Evolutionary conservation across 352 stramenopile genomes (phyloP), one percentile per base, ranked within the genome.

Genomic region (Phytophthora megakarya): DNA sequence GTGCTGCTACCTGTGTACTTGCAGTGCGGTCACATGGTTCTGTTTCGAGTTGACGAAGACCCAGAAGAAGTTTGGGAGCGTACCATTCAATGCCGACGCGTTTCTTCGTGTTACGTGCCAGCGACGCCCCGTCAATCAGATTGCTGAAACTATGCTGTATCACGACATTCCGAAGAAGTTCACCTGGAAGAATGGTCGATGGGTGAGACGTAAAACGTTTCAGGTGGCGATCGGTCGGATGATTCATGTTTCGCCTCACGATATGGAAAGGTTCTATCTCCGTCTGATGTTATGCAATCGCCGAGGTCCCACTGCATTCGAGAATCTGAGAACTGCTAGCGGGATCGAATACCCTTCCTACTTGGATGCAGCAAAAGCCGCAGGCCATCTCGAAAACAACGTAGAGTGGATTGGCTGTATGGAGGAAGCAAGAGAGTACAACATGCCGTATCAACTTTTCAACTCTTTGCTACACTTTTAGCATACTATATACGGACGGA

Each of bases 191-290:
- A 21, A 51, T 0, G 56, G 54, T 30, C 15, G 32, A 3, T 75
- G 65, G 54, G 19, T 61, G 0, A 23, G 23, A 5, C 62, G 61
- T 47, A 68, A 49, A 15, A 26, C 25, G 3, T 33, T 30, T 18
- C 23, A 26, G n/a, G n/a, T 3, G 8, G 51, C 52, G 21, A 48
- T 74, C 28, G 53, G 67, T 6, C 26, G 64, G 0, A 53, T 76
- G 26, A 45, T 70, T 12, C 55, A 58, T 25, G 50, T 37, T 38
- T 61, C 64, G 4, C 54, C 64, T 0, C n/a, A 23, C 2, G 28
- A 75, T 53, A 11, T 3, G 3, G 58, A 75, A 8, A 21, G 51
- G 12, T 76, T 62, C 18, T 75, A 70, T 23, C 9, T 80, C 12
- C 47, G 57, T 3, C 3, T 73, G 7, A 13, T 75, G 13, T 19